Base-by-base conservation (phyloP, 2,329 filamentous ascomycete species). In the Penicillium sp. region DNA sequence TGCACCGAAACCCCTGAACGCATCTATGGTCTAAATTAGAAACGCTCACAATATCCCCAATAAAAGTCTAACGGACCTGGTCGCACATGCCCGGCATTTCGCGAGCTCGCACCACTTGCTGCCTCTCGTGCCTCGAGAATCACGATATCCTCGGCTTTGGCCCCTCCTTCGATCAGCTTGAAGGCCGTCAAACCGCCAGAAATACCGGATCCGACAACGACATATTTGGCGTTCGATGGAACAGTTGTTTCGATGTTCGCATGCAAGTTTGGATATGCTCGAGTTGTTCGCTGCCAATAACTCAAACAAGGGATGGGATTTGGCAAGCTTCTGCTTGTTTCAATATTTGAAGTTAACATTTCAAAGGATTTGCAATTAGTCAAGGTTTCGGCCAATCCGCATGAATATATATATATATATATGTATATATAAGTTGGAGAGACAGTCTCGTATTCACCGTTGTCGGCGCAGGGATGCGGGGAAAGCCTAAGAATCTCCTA, bases 1-100 rank as follows among this genome's bases (percentile, higher is more conserved):
- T 13, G 75, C 75, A 38, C 69, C 72, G 62, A 80, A 82, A 0
- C 80, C 80, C 10, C 80, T 74, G 61, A 82, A 82, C 0, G 80
- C 79, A 61, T 81, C 75, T 67, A 25, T 9, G 4, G 25, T 9
- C 2, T 2, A 23, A 15, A 35, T 29, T 1, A 50, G 52, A 33
- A 43, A 5, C 1, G 21, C 3, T 23, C 29, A 2, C 19, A 17
- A n/a, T 19, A 33, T 33, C 6, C 2, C 17, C 15, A 13, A 29
- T 13, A 2, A 12, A 35, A 17, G 6, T 19, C 7, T 15, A 2
- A 56, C 59, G 48, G 56, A 67, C 65, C 65, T 53, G 65, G 65
- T 53, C 65, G 62, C 8, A 67, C 60, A 49, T 67, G 64, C 31
- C 65, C 65, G 2, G 65, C 65, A 50, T 67, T 67, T 13, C 64